Base-by-base conservation (phyloP, 352 stramenopile genomes). In the Thalassiosira tumida region DNA sequence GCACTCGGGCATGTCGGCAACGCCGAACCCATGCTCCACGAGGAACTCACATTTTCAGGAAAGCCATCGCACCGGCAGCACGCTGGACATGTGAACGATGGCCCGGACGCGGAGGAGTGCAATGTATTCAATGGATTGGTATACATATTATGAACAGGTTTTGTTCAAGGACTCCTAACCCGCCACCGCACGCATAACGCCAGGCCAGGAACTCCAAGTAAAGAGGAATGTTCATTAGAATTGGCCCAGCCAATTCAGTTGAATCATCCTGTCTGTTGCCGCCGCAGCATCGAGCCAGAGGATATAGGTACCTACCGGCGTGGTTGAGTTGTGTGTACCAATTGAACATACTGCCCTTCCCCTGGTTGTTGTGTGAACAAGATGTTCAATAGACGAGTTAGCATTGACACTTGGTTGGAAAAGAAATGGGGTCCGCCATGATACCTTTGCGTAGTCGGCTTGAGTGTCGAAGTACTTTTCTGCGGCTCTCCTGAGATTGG, bases 191-290 rank as follows among this genome's bases (percentile, higher is more conserved):
- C 24, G 7, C 6, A 31, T 51, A 33, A 2, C 67, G 5, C 67
- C 67, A 76, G 4, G 29, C 35, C 6, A 90, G 54, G 29, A 93
- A 93, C 33, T 90, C 69, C 24, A 90, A 14, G 29, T 84, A 93
- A 47, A 67, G 90, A 14, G 47, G 65, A 73, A 83, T 81, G 41
- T 93, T 93, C 75, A 80, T 84, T 17, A 82, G 78, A 1, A 90
- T 40, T 54, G 82, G 33, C 35, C 87, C 35, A 14, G 74, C 74
- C n/a, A 41, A 41, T 70, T 81, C 74, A 10, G 37, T 26, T 13
- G 38, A 26, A 41, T 70, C 69, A 29, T 81, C 74, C 43, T 81
- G 74, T 29, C 43, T 6, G 59, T 43, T 54, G 6, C 75, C 47
- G 35, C 50, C 50, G 50, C 54, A 69, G 37, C 29, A 43, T 43